Conservation (phyloP, 345 rosid genomes). For the Eucalyptus coolabah region DNA sequence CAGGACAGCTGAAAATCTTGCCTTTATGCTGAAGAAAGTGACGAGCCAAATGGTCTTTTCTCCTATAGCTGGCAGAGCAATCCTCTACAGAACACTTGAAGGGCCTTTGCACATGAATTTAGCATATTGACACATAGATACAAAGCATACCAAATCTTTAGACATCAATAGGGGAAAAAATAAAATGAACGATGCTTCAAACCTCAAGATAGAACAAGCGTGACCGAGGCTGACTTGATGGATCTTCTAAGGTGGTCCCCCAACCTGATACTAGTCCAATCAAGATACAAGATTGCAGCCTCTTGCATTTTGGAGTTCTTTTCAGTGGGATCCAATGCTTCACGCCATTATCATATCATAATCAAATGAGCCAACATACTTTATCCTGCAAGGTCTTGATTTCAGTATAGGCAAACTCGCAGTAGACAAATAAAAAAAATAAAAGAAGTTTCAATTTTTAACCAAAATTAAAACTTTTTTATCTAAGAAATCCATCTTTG, state of each 20-base stretch:
- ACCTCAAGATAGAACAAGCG: slow-evolving; percentile 7
- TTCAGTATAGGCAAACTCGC: background rate
- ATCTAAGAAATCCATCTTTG: no score
- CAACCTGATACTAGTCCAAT: no score
- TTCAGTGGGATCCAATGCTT: slow-evolving; percentile 94
- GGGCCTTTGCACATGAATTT: no score
- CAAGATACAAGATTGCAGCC: slow-evolving; percentile 23
- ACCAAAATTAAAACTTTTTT: no score
- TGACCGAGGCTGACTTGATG: no score
- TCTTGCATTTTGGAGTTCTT: slow-evolving; percentile 97
- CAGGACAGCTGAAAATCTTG: slow-evolving; percentile 39
- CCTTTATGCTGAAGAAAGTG: no score
- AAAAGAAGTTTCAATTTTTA: no score
- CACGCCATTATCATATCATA: slow-evolving; percentile 18
- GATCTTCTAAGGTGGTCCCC: no score
- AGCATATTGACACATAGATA: background rate
- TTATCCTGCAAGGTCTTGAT: background rate
- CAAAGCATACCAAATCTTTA: background rate
- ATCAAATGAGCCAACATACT: background rate
- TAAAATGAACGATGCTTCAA: background rate
- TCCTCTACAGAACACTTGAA: no score
- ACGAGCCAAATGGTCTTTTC: no score
- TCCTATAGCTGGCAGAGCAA: no score
- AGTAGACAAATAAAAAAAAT: rapidly evolving
- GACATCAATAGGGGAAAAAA: background rate